These are phyloP conservation scores for Camelina hispida DNA, from an alignment of 345 rosid genomes.

Conservation along the genomic window DNA sequence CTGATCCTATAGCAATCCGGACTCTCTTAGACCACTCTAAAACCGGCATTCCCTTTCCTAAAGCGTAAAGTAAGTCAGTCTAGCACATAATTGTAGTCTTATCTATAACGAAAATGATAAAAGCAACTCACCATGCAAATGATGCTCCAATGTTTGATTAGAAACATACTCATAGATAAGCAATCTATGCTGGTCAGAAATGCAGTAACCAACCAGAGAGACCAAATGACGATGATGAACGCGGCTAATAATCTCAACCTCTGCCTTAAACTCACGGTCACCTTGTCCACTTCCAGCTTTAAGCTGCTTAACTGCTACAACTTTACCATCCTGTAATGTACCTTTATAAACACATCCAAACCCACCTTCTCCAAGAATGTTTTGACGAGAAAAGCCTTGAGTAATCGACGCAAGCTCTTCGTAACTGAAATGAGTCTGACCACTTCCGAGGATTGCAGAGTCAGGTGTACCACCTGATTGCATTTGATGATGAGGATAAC, in stretches of 20 bases:
- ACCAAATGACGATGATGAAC: conserved; percentile 97
- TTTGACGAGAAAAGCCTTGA: conserved; percentile 66
- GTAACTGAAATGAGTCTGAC: conserved; percentile 68
- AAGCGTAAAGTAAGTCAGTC: not conserved
- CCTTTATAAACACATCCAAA: conserved; percentile 91
- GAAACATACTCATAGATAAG: conserved; percentile 90
- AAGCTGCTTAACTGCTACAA: conserved; percentile 90
- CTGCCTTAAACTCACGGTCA: conserved; percentile 90
- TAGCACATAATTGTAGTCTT: not conserved
- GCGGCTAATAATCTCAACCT: conserved; percentile 91
- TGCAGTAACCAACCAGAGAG: conserved; percentile 86
- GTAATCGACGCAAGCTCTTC: conserved; percentile 84
- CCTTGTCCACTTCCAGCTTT: conserved; percentile 96
- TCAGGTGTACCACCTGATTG: conserved; percentile 51
- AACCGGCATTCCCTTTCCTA: conserved; percentile 59
- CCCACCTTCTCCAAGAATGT: conserved; percentile 92
- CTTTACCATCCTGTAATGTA: conserved; percentile 55
- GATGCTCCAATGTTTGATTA: conserved; percentile 86
- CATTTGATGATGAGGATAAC: conserved; percentile 30
- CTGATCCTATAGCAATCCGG: conserved; percentile 87
- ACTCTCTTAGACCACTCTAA: conserved; percentile 87
- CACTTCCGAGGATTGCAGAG: conserved; percentile 51
- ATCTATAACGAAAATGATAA: not conserved
- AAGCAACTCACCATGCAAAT: conserved; percentile 70
- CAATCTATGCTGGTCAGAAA: conserved; percentile 65